Evolutionary conservation across 441 rosid species (phyloP), one percentile per base, ranked within the genome.

Genomic region (Jatropha multifida): DNA sequence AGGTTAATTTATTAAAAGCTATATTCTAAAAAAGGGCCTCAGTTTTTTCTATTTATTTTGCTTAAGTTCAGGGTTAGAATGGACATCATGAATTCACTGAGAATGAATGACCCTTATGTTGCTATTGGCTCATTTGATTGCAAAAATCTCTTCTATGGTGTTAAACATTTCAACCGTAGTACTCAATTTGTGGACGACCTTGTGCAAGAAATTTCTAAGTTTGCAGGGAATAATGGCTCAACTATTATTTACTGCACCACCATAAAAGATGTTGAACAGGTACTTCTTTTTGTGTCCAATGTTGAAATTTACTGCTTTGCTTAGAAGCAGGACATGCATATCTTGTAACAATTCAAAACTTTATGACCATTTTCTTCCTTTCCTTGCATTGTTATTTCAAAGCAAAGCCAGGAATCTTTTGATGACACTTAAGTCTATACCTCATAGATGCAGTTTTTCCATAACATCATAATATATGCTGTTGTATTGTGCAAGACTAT

Each of bases 121-220:
- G 81, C 86, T 59, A 65, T 85, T 75, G 90, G 88, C 55, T 84
- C 90, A 63, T 86, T 86, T 75, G 90, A 86, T 77, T 85, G 90
- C 65, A 77, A 78, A 75, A 86, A 86, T 76, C 83, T 86, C 65
- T 86, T 85, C 83, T 86, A 86, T 51, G 88, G 88, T 70, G 88
- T 83, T 75, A 85, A 86, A 68, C 80, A 77, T 58, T 73, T 80
- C 69, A 83, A 72, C 60, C 83, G 70, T 49, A 79, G 85, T 67
- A 71, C 72, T 52, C 73, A 70, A 48, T 83, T 81, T 74, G 27
- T 80, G 69, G 81, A 83, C 44, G 85, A 85, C 75, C 82, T 86
- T 61, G 82, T 83, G 77, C 85, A 77, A 71, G 90, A 86, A 79
- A 73, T 86, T 71, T 83, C 85, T 52, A 81, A 81, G 58, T 77